Percentiles rank a stretch among this genome's conserved stretches.
Conservation (phyloP, 495 filamentous ascomycete genomes). For the Podospora pseudopauciseta region DNA sequence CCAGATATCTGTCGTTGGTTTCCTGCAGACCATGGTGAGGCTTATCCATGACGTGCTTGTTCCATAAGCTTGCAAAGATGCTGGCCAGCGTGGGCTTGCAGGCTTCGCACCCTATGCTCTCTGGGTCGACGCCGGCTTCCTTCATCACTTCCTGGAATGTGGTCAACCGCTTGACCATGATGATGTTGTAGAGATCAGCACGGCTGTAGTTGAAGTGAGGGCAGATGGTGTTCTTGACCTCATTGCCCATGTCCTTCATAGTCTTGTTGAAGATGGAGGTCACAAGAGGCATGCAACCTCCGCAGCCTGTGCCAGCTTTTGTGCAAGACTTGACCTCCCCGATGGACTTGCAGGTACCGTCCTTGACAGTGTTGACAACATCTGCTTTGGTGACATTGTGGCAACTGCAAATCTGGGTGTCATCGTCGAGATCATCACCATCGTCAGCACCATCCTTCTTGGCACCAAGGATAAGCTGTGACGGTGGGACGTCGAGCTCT, state of each 20-base stretch:
- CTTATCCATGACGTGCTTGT: constrained; percentile 78
- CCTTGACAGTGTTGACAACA: constrained; percentile 68
- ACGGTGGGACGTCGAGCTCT: constrained; percentile 74
- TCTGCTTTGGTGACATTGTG: constrained; percentile 95
- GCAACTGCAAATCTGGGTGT: constrained; percentile 92
- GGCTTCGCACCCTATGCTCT: constrained; percentile 81
- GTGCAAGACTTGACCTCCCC: constrained; percentile 90
- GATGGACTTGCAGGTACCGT: constrained; percentile 79
- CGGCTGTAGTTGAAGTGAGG: constrained; percentile 84
- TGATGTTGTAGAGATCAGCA: constrained; percentile 86
- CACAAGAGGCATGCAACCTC: constrained; percentile 90
- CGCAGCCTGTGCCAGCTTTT: constrained; percentile 92
- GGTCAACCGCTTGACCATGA: constrained; percentile 75
- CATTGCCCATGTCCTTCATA: constrained; percentile 85
- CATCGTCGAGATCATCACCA: constrained; percentile 57
- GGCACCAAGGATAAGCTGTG: constrained; percentile 85
- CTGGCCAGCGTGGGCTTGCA: constrained; percentile 88
- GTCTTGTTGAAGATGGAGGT: constrained; percentile 91
- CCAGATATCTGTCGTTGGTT: constrained; percentile 91
- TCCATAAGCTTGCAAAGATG: constrained; percentile 82
- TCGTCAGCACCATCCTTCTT: constrained; percentile 71
- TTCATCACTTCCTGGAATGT: constrained; percentile 80
- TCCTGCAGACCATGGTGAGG: constrained; percentile 79
- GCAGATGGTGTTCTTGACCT: constrained; percentile 86
- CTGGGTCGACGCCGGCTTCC: constrained; percentile 67